Percentiles rank a stretch among this genome's conserved stretches.
Evolutionary conservation across 306 rosid genomes (phyloP).

Genomic region (Quercus alba): DNA sequence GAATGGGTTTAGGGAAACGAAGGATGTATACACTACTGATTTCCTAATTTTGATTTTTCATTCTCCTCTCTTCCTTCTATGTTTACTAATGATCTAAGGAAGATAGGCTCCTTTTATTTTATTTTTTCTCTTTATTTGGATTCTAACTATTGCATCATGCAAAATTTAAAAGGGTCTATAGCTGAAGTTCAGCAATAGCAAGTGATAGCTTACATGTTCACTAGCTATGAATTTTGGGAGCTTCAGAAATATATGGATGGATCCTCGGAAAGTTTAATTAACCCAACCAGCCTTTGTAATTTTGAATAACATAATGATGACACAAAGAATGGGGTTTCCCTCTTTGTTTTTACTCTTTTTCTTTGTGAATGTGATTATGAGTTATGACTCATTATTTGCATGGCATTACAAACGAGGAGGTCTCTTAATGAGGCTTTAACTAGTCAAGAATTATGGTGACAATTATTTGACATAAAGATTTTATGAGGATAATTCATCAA

Average conservation of each 20-base stretch:
- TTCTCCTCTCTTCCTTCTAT: background rate
- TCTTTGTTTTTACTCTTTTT: background rate
- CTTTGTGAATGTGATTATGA: background rate
- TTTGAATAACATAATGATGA: conserved; percentile 24
- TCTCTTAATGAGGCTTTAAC: too few species aligned
- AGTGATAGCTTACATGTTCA: background rate
- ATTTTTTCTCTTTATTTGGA: background rate
- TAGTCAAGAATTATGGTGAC: too few species aligned
- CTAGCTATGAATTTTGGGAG: conserved; percentile 41
- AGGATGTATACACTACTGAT: conserved; percentile 26
- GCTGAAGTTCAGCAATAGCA: conserved; percentile 34
- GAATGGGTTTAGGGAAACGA: background rate
- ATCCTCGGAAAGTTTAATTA: conserved; percentile 33
- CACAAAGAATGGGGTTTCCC: conserved; percentile 22
- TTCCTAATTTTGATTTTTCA: conserved; percentile 19
- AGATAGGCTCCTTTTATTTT: background rate
- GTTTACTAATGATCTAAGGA: conserved; percentile 18
- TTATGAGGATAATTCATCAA: too few species aligned
- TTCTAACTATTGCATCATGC: conserved; percentile 18
- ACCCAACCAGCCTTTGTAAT: conserved; percentile 35
- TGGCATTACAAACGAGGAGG: background rate
- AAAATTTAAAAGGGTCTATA: conserved; percentile 8
- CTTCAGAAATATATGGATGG: conserved; percentile 15
- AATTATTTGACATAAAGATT: too few species aligned
- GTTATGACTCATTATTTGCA: background rate